A percentile compares a stretch with the other conserved stretches of the same genome.
phyloP scores from a whole-genome alignment of 106 monocot genomes.

The Alisma plantagoaquatica region DNA sequence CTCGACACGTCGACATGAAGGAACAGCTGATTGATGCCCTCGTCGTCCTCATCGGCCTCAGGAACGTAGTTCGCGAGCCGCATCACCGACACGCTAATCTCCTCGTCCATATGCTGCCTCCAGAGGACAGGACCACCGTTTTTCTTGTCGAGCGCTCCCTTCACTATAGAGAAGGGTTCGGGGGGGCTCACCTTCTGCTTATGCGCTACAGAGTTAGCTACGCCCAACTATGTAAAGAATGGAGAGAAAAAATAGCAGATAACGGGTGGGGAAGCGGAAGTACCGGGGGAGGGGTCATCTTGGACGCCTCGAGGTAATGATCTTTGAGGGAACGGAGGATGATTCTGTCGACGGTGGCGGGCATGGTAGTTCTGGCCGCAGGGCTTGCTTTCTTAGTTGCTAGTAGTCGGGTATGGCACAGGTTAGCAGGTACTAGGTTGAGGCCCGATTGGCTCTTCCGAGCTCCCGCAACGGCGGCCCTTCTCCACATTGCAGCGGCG shows the following conservation, averaged over 20 bases:
- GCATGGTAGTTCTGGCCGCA: not conserved
- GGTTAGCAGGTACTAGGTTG: no score
- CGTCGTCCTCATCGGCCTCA: slow-evolving; percentile 41
- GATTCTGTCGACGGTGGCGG: slow-evolving; percentile 44
- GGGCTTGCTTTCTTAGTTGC: not conserved
- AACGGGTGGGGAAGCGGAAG: not conserved
- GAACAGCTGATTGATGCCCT: slow-evolving; percentile 78
- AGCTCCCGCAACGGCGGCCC: no score
- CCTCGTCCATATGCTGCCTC: slow-evolving; percentile 50
- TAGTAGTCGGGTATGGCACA: no score
- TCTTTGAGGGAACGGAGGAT: slow-evolving; percentile 76
- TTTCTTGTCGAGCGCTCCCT: slow-evolving; percentile 45
- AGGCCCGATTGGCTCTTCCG: no score
- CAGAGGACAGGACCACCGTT: slow-evolving; percentile 49
- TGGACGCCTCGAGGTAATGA: slow-evolving; percentile 65
- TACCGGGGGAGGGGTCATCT: slow-evolving; percentile 77
- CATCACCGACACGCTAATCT: slow-evolving; percentile 74
- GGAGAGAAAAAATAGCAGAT: no score
- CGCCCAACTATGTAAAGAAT: no score
- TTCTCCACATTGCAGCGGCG: no score
- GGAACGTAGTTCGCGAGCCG: slow-evolving; percentile 60
- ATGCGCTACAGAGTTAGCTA: no score
- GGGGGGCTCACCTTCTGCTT: slow-evolving; percentile 4
- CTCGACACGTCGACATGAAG: slow-evolving; percentile 83
- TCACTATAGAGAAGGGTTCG: slow-evolving; percentile 23